These are phyloP conservation scores for Neoboletus magnificus DNA, from an alignment of 768 basidiomycete species.

Conservation along the genomic window DNA sequence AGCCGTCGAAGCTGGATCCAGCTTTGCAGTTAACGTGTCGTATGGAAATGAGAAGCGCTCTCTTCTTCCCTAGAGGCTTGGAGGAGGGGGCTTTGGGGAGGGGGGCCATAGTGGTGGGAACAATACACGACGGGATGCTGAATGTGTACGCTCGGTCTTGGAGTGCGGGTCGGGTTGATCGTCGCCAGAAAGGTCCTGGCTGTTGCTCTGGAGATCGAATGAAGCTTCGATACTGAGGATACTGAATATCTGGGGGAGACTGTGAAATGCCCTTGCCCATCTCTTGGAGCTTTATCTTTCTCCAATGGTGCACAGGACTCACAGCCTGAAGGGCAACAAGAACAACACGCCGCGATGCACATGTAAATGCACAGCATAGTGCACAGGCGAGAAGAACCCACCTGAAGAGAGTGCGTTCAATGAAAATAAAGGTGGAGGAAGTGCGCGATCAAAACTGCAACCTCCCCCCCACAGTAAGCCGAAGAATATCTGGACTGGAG, in stretches of 20 bases:
- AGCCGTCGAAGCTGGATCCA: not conserved
- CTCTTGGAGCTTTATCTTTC: not conserved
- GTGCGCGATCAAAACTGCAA: not conserved
- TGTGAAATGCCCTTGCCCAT: not conserved
- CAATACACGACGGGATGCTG: too few species aligned
- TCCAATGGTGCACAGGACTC: not conserved
- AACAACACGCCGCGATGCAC: not conserved
- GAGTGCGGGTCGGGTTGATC: not conserved
- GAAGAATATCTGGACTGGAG: not conserved
- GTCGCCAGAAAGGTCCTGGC: not conserved
- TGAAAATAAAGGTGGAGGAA: not conserved
- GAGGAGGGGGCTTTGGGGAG: not conserved
- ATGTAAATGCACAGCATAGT: not conserved
- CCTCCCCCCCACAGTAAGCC: not conserved
- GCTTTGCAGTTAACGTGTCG: conserved; percentile 5
- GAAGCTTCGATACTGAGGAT: not conserved
- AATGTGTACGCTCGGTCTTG: not conserved
- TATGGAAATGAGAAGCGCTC: conserved; percentile 21
- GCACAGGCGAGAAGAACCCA: not conserved
- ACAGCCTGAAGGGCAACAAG: not conserved
- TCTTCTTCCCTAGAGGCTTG: conserved; percentile 5
- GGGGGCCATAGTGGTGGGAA: not conserved
- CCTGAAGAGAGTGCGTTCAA: not conserved
- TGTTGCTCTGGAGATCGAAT: too few species aligned
- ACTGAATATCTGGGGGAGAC: not conserved